Conservation (phyloP, 768 basidiomycete species). For the Boletus rubescentipes region DNA sequence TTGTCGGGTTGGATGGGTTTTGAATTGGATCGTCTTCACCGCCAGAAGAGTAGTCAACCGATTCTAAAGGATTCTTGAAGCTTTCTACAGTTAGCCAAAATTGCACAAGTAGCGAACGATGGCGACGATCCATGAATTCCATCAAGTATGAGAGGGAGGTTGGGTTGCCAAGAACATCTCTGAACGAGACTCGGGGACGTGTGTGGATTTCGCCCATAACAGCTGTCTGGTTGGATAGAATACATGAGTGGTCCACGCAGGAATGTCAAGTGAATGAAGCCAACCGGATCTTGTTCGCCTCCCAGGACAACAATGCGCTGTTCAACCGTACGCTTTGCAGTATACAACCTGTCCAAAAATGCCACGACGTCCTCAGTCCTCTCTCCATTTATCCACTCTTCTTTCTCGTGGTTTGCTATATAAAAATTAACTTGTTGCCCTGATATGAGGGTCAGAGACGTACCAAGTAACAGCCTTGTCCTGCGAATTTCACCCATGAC, state of each 20-base stretch:
- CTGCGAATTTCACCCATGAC: conserved; percentile 87
- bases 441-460: conserved; percentile 9
- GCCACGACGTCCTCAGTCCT: conserved; percentile 83
- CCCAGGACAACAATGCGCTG: conserved; percentile 81
- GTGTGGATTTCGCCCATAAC: conserved; percentile 42
- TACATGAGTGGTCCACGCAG: background rate
- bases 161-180: conserved; percentile 84
- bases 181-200: conserved; percentile 57
- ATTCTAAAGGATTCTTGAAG: conserved; percentile 95
- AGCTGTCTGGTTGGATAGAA: conserved; percentile 34
- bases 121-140: conserved; percentile 96
- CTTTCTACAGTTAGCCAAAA: conserved; percentile 98
- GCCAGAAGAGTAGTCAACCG: conserved; percentile 59
- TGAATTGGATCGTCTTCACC: conserved; percentile 64
- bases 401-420: conserved; percentile 80
- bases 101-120: conserved; percentile 82
- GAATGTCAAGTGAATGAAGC: conserved; percentile 13
- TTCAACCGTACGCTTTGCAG: conserved; percentile 86
- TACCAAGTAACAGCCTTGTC: conserved; percentile 73
- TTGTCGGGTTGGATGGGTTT: conserved; percentile 54
- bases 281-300: conserved; percentile 61
- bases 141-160: conserved; percentile 93
- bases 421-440: background rate
- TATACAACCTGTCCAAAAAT: conserved; percentile 84
- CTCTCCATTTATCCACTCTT: conserved; percentile 86